These are phyloP conservation scores for Microcyclospora tardicrescens DNA, from an alignment of 2,329 filamentous ascomycete genomes.

Conservation along the genomic window DNA sequence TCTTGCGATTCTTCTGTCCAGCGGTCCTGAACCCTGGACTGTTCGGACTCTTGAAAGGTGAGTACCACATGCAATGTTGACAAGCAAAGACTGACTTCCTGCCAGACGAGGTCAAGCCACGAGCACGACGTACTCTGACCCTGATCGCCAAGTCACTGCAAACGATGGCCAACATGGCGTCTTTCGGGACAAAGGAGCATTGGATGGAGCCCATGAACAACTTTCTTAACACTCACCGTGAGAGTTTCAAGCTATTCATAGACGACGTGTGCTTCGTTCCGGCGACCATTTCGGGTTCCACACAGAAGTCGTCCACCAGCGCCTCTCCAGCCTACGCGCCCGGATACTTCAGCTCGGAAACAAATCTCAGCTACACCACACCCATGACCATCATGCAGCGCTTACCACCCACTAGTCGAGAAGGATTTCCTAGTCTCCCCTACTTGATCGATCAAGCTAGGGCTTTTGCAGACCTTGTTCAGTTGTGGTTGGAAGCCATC, in stretches of 20 bases:
- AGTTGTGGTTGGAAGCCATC: constrained; percentile 57
- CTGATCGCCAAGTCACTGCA: constrained; percentile 87
- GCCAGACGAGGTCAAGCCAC: constrained; percentile 65
- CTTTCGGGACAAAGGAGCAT: constrained; percentile 86
- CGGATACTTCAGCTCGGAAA: constrained; percentile 19
- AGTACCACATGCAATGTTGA: constrained; percentile 5
- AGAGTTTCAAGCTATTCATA: constrained; percentile 74
- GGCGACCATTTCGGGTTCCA: constrained; percentile 45
- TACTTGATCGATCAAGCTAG: constrained; percentile 84
- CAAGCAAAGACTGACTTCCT: constrained; percentile 7
- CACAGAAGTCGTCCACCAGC: constrained; percentile 23
- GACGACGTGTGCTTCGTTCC: constrained; percentile 77
- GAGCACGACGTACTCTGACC: constrained; percentile 76
- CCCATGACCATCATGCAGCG: constrained; percentile 81
- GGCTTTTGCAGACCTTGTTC: constrained; percentile 71
- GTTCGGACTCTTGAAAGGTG: constrained; percentile 69
- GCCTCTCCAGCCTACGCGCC: constrained; percentile 15
- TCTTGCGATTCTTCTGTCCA: constrained; percentile 88
- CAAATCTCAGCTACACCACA: constrained; percentile 55
- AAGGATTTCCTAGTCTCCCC: constrained; percentile 85
- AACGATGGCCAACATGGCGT: constrained; percentile 78
- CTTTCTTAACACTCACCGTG: constrained; percentile 63
- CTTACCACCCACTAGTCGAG: constrained; percentile 64
- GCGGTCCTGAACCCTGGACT: constrained; percentile 93
- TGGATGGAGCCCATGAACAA: constrained; percentile 99